A percentile compares a stretch with the other conserved stretches of the same genome.
Conservation (phyloP, 1,284 basidiomycete species). For the Boletus hoseneyae region DNA sequence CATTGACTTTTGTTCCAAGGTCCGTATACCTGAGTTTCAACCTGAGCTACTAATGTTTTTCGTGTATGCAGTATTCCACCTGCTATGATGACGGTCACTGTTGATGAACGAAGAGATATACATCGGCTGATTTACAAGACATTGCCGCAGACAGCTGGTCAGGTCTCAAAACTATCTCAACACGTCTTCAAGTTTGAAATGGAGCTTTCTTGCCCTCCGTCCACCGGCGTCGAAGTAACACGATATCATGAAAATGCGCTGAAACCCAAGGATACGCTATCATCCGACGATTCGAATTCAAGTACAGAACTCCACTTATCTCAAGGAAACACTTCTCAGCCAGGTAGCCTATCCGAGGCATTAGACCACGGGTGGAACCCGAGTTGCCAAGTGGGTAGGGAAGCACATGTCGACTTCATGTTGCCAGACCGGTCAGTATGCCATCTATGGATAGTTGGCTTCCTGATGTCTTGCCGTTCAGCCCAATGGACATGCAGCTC, state of each 20-base stretch:
- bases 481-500: conserved; percentile 51
- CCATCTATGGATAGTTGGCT: conserved; percentile 1
- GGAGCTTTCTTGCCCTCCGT: conserved; percentile 18
- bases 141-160: conserved; percentile 18
- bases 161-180: conserved; percentile 10
- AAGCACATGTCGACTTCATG: conserved; percentile 44
- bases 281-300: background rate
- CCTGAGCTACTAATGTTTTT: conserved; percentile 2
- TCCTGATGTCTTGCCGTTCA: conserved; percentile 24
- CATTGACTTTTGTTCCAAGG: conserved; percentile 54
- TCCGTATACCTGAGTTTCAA: conserved; percentile 26
- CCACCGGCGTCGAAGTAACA: background rate
- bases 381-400: conserved; percentile 23
- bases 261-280: background rate
- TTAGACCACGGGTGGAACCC: background rate
- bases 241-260: background rate
- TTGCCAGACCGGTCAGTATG: conserved; percentile 54
- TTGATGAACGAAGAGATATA: conserved; percentile 38
- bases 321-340: background rate
- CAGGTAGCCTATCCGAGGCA: background rate
- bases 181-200: conserved; percentile 39
- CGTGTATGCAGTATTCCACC: conserved; percentile 44
- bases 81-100: conserved; percentile 36
- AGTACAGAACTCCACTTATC: background rate
- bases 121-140: conserved; percentile 59